Base-by-base conservation (phyloP, 208 protist genomes). In the Crithidia thermophila region DNA sequence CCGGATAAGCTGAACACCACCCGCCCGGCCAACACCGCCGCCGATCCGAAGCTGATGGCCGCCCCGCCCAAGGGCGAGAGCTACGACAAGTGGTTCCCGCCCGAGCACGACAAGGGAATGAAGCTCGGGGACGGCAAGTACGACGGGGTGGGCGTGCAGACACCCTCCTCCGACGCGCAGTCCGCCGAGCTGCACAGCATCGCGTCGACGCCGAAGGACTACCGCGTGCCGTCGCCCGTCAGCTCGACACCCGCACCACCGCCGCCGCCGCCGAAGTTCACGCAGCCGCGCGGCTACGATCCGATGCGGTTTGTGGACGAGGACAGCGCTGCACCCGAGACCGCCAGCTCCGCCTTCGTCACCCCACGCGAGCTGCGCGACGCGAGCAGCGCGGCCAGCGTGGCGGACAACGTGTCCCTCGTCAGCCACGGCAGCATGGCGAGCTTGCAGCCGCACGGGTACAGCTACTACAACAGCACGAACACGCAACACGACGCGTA, bases 401-500 rank as follows among this genome's bases (percentile, higher is more conserved):
- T 64, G 8, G 27, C 65, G 16, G 33, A 57, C 46, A 72, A 58
- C 25, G 14, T 27, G 11, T 66, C 58, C 37, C 53, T 73, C 30
- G 28, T 60, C 16, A 73, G 67, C 50, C 39, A 61, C 21, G 67
- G 67, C 28, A 73, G 67, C 58, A 66, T 73, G 58, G 46, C 7
- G 40, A 73, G 67, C 40, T 21, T 50, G 67, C 67, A 39, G 27
- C 21, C 67, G 20, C 67, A 73, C 50, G 67, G 58, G 16, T 73
- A 73, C 59, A 21, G 23, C 18, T 73, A 66, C 50, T 73, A 73
- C 40, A 73, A 73, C 58, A 73, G 67, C 42, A 73, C 13, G 50
- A 28, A 40, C 21, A 21, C 36, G 2, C 31, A 34, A 14, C 7
- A 23, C 16, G 58, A 37, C 39, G 20, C 13, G 27, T 20, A 6